A percentile compares a stretch with the other conserved stretches of the same genome.
These are phyloP conservation scores for Aspergillus fischeri DNA, from an alignment of 2,329 filamentous ascomycete genomes.

Conservation along the genomic window DNA sequence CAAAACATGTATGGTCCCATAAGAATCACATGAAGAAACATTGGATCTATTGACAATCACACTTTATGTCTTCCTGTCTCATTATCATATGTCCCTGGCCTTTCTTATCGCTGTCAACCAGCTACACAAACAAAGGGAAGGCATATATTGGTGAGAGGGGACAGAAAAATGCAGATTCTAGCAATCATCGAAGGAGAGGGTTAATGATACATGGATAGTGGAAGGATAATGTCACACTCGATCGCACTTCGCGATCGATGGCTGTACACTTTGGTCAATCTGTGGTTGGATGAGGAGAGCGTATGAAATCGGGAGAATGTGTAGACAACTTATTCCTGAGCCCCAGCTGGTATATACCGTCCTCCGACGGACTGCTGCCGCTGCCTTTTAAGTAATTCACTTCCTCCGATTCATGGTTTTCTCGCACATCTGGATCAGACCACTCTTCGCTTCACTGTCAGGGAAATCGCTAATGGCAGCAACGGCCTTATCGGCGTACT, in stretches of 20 bases:
- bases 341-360: background rate
- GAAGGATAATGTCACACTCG: background rate
- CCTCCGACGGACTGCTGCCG: background rate
- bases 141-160: background rate
- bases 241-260: background rate
- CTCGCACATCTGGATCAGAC: constrained; percentile 86
- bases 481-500: constrained; percentile 85
- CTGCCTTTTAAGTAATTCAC: constrained; percentile 38
- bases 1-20: background rate
- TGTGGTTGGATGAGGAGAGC: background rate
- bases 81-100: background rate
- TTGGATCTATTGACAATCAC: background rate
- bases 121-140: background rate
- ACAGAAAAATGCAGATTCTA: background rate
- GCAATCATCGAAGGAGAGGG: background rate
- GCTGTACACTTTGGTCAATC: background rate
- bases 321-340: background rate
- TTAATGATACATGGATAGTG: background rate
- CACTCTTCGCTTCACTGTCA: constrained; percentile 89
- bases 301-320: background rate
- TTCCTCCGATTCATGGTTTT: constrained; percentile 89
- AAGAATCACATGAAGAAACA: background rate
- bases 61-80: background rate
- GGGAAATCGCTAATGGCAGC: constrained; percentile 80
- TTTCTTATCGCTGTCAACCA: background rate